Base-by-base conservation (phyloP, 1,139 yeast species). In the Candida frijolesensis region DNA sequence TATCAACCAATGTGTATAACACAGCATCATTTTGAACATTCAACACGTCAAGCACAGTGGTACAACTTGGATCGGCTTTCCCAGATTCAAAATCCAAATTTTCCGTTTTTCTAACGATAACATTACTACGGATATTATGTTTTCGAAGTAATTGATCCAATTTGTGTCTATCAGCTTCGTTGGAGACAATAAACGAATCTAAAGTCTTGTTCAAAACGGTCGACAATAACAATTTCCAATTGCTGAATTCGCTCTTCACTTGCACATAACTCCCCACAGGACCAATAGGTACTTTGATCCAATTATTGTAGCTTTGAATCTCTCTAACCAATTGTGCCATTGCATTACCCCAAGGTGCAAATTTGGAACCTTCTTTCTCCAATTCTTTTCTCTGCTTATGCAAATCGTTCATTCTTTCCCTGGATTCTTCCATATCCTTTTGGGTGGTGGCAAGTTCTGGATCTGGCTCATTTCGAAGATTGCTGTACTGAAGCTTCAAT, bases 221-320 rank as follows among this genome's bases (percentile, higher is more conserved):
- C 58, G 89, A 95, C 12, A 94, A 64, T 3, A 88, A 64, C 16
- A 78, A 78, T 7, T 79, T 70, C 92, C 92, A 92, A 40, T 75
- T 66, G n/a, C 74, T 69, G 56, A 69, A 80, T 16, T 78, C 82
- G 1, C 68, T 64, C 57, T 83, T 87, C 14, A 94, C 71, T 9
- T 80, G 74, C 2, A 91, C 74, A 52, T 72, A 72, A 8, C 75
- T 60, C 0, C 97, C 98, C 1, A 92, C 53, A 0, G 99, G 99
- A 0, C 99, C 99, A n/a, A 88, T 65, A 0, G 96, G 96, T 19
- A 59, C 61, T 2, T 63, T 57, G 18, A 71, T 74, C 76, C 80
- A 88, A 70, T 48, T 62, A 33, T 44, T 56, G 53, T 41, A 60
- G 7, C 59, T 56, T 16, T 70, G 61, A 11, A 89, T 80, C 1